A percentile compares a stretch with the other conserved stretches of the same genome.
Evolutionary conservation across 1,139 yeast genomes (phyloP).

Genomic region (Suzukiozyma palmioleophila): DNA sequence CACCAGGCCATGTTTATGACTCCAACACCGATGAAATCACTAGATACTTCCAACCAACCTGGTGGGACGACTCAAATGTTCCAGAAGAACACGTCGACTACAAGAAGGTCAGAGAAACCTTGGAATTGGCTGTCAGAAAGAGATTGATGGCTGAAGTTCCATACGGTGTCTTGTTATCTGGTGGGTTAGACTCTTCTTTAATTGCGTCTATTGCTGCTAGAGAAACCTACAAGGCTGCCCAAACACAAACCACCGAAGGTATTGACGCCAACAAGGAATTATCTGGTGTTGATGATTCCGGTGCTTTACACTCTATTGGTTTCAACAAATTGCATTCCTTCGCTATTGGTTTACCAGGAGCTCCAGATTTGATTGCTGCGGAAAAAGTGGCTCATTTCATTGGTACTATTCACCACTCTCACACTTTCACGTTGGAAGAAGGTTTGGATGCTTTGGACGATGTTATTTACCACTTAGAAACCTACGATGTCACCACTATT

Average conservation of each 20-base stretch:
- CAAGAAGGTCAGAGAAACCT: slow-evolving; percentile 64
- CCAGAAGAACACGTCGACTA: slow-evolving; percentile 77
- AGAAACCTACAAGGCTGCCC: slow-evolving; percentile 84
- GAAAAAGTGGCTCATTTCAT: slow-evolving; percentile 92
- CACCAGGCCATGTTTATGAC: slow-evolving; percentile 97
- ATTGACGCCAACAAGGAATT: slow-evolving; percentile 56
- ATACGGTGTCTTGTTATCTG: slow-evolving; percentile 92
- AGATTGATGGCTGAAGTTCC: slow-evolving; percentile 99
- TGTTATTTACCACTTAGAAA: slow-evolving; percentile 92
- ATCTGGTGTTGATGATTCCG: slow-evolving; percentile 89
- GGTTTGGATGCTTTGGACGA: slow-evolving; percentile 95
- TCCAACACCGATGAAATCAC: slow-evolving; percentile 80
- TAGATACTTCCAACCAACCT: slow-evolving; percentile 84
- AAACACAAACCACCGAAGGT: slow-evolving; percentile 44
- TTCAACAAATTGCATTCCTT: slow-evolving; percentile 91
- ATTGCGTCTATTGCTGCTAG: slow-evolving; percentile 97
- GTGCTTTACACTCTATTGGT: slow-evolving; percentile 69
- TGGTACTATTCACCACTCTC: slow-evolving; percentile 96
- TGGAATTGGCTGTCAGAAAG: slow-evolving; percentile 96
- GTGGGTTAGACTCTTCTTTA: slow-evolving; percentile 94
- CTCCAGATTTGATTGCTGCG: slow-evolving; percentile 97
- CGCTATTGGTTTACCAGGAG: slow-evolving; percentile 95
- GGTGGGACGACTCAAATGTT: slow-evolving; percentile 82
- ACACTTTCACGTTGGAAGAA: slow-evolving; percentile 92
- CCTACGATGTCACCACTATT: slow-evolving; percentile 96